These are phyloP conservation scores for Rhizopogon vesiculosus DNA, from an alignment of 768 basidiomycete genomes.

Conservation along the genomic window DNA sequence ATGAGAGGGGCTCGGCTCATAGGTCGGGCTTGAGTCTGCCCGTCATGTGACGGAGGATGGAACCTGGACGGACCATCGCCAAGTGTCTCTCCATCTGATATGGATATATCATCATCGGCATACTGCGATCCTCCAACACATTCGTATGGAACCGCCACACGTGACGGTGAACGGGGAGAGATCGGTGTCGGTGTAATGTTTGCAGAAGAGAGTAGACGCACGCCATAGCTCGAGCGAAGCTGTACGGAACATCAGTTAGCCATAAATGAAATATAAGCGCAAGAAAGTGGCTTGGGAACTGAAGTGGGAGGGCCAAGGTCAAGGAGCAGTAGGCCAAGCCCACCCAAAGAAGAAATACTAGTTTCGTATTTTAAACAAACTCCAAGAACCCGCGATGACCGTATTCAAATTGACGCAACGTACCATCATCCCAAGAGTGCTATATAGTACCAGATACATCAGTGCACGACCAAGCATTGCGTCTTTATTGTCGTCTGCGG, in stretches of 20 bases:
- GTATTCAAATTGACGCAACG: conserved; percentile 21
- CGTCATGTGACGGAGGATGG: too few relatives aligned
- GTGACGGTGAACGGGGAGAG: neutral
- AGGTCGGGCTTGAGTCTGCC: too few relatives aligned
- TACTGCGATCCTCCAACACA: neutral
- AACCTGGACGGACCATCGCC: too few relatives aligned
- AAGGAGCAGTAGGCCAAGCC: neutral
- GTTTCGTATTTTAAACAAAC: neutral
- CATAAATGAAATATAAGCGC: neutral
- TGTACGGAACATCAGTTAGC: conserved; percentile 18
- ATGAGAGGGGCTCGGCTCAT: too few relatives aligned
- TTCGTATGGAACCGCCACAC: neutral
- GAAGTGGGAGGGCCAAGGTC: neutral
- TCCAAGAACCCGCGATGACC: neutral
- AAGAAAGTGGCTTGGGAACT: neutral
- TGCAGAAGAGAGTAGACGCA: conserved; percentile 71
- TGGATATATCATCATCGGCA: neutral
- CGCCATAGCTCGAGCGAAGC: conserved; percentile 93
- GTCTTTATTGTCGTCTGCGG: conserved; percentile 69
- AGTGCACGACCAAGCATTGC: conserved; percentile 90
- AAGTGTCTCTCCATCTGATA: neutral
- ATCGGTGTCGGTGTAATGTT: conserved; percentile 35
- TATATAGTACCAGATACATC: conserved; percentile 88
- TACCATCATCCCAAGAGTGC: conserved; percentile 94
- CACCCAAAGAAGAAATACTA: neutral